Evolutionary conservation across 2,329 filamentous ascomycete genomes (phyloP).

Genomic region (Tolypocladium tropicale): DNA sequence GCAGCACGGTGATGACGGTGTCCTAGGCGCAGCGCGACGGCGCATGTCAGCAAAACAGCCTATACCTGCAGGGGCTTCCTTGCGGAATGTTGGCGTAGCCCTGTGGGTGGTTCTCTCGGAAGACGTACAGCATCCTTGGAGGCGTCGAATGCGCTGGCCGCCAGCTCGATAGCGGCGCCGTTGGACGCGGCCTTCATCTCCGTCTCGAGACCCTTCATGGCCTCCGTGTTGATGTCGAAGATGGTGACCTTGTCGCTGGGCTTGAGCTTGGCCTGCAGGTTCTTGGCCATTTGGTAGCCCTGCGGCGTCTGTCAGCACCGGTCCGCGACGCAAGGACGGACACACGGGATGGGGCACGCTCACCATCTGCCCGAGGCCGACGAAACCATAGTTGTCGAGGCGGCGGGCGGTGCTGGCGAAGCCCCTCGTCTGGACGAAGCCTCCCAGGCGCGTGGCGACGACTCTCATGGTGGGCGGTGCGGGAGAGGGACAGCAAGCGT

Average conservation of each 20-base stretch:
- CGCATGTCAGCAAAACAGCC: background rate
- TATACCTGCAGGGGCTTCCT: background rate
- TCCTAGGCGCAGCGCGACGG: constrained; percentile 43
- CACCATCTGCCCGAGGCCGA: constrained; percentile 53
- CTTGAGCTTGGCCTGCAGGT: constrained; percentile 45
- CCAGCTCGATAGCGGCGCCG: constrained; percentile 37
- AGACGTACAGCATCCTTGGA: constrained; percentile 41
- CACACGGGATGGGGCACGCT: constrained; percentile 6
- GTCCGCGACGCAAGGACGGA: background rate
- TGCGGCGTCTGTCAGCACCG: constrained; percentile 15
- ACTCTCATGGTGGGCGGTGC: constrained; percentile 9
- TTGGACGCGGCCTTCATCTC: constrained; percentile 33
- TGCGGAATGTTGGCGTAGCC: background rate
- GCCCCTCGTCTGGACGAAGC: constrained; percentile 29
- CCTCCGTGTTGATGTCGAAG: constrained; percentile 45
- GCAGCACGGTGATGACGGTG: constrained; percentile 78
- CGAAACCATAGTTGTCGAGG: constrained; percentile 46
- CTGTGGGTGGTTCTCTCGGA: constrained; percentile 59
- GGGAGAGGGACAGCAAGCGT: background rate
- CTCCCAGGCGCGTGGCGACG: constrained; percentile 11
- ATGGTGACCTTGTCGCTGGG: constrained; percentile 40
- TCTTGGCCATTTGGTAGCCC: constrained; percentile 55
- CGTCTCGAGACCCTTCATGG: constrained; percentile 33
- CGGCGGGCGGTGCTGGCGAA: constrained; percentile 39
- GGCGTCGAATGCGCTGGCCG: constrained; percentile 35